Percentiles rank a stretch among this genome's conserved stretches.
Evolutionary conservation across 2,329 filamentous ascomycete genomes (phyloP).

Genomic region (Colletotrichum sidae): DNA sequence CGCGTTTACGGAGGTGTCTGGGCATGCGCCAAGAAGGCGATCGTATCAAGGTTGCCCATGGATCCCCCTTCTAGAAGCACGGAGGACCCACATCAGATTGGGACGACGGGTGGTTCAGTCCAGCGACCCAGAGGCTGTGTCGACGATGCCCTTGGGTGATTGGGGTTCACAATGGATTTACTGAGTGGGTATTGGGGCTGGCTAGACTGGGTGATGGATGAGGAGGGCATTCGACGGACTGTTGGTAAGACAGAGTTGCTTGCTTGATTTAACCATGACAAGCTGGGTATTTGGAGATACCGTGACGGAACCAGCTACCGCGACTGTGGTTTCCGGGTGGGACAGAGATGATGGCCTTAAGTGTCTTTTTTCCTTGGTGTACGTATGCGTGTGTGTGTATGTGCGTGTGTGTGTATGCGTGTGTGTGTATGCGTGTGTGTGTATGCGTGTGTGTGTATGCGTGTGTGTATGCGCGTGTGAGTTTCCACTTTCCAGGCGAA

Average conservation of each 20-base stretch:
- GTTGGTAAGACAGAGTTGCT: not conserved
- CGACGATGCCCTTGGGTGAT: not conserved
- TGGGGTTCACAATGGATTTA: not conserved
- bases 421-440: no score
- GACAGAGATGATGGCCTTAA: conserved; percentile 5
- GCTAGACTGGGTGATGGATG: not conserved
- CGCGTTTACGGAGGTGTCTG: not conserved
- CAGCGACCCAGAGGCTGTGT: conserved; percentile 19
- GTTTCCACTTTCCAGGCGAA: no score
- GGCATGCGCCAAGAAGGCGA: conserved; percentile 20
- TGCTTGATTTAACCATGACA: no score
- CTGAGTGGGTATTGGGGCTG: not conserved
- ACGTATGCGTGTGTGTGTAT: not conserved
- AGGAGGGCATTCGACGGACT: no score
- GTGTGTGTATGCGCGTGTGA: no score
- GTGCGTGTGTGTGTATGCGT: no score
- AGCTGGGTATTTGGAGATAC: not conserved
- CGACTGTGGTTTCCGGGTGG: conserved; percentile 27
- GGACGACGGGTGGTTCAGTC: conserved; percentile 16
- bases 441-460: no score
- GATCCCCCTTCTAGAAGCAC: conserved; percentile 26
- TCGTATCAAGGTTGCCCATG: conserved; percentile 9
- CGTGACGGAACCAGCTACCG: conserved; percentile 8
- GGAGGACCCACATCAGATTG: conserved; percentile 16
- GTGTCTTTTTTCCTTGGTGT: conserved; percentile 29